Evolutionary conservation across 2,329 filamentous ascomycete genomes (phyloP).

Genomic region (Botrytis byssoidea): DNA sequence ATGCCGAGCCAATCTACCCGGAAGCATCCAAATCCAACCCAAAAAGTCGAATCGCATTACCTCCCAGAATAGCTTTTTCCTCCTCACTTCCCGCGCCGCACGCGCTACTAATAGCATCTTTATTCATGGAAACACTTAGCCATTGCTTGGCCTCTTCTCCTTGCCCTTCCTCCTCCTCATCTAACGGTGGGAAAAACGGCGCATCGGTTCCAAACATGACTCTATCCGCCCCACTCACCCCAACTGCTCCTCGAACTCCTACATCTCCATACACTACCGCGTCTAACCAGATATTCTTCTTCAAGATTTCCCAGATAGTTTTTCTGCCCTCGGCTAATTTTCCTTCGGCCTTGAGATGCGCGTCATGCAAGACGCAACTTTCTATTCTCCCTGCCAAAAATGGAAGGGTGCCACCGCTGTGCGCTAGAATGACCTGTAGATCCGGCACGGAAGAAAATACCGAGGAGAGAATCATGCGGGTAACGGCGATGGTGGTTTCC

Average conservation of each 20-base stretch:
- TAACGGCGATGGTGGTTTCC: conserved; percentile 88
- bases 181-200: conserved; percentile 79
- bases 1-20: background rate
- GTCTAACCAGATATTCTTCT: conserved; percentile 81
- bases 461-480: conserved; percentile 81
- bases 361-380: conserved; percentile 82
- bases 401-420: conserved; percentile 84
- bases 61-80: conserved; percentile 56
- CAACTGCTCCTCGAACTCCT: conserved; percentile 68
- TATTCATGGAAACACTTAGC: conserved; percentile 65
- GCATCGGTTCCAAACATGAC: conserved; percentile 82
- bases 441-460: conserved; percentile 74
- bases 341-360: conserved; percentile 65
- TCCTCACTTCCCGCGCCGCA: conserved; percentile 48
- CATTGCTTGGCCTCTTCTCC: conserved; percentile 48
- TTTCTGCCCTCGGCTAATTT: conserved; percentile 50
- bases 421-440: conserved; percentile 75
- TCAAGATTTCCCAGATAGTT: conserved; percentile 62
- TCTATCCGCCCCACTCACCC: conserved; percentile 65
- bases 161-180: conserved; percentile 55
- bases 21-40: conserved; percentile 25
- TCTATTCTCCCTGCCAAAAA: conserved; percentile 88
- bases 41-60: conserved; percentile 57
- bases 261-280: conserved; percentile 80
- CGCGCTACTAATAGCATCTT: conserved; percentile 53